phyloP scores from a whole-genome alignment of 2,329 filamentous ascomycete species.

The Zymoseptoria ardabiliae region DNA sequence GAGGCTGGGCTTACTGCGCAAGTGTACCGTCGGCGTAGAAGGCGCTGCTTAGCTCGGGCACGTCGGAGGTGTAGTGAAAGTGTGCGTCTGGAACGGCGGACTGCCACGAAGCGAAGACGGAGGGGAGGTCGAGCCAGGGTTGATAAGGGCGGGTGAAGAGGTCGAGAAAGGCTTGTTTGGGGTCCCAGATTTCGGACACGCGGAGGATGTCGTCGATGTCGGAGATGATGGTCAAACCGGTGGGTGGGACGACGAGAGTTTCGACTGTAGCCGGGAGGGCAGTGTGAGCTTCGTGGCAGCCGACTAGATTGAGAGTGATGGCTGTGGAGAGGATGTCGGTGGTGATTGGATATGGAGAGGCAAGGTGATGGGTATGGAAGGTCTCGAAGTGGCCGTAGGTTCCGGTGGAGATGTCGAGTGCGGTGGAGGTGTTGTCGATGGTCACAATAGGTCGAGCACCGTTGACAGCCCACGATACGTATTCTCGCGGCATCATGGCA shows the following conservation, averaged over 20 bases:
- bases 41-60: constrained; percentile 11
- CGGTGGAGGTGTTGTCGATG: neutral
- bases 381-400: constrained; percentile 5
- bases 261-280: neutral
- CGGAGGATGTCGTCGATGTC: constrained; percentile 25
- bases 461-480: neutral
- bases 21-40: constrained; percentile 11
- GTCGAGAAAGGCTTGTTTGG: constrained; percentile 14
- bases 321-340: neutral
- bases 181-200: constrained; percentile 20
- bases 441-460: neutral
- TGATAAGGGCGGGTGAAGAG: constrained; percentile 12
- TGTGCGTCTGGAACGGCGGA: constrained; percentile 10
- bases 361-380: neutral
- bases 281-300: neutral
- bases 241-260: constrained; percentile 6
- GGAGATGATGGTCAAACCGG: constrained; percentile 19
- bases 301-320: neutral
- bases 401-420: neutral
- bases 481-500: neutral
- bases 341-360: neutral
- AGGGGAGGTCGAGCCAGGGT: constrained; percentile 19
- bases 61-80: constrained; percentile 23
- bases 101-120: constrained; percentile 9
- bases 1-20: neutral